Evolutionary conservation across 1,139 yeast genomes (phyloP).

Genomic region (Candida mesenterica): DNA sequence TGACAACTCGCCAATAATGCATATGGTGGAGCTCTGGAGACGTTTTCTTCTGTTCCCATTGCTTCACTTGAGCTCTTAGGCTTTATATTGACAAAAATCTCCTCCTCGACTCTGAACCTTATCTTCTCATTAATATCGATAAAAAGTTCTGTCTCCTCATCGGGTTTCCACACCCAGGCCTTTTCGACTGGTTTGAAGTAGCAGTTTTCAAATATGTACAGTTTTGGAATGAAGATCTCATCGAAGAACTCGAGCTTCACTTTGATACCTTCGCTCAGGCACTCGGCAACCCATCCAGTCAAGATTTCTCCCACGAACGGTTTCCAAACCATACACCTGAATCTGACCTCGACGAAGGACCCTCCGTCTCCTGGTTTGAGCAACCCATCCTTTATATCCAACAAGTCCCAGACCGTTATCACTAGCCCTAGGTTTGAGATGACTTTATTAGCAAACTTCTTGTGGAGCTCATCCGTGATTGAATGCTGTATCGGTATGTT

Average conservation of each 20-base stretch:
- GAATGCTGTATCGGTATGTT: conserved; percentile 68
- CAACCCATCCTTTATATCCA: conserved; percentile 80
- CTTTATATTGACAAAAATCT: conserved; percentile 75
- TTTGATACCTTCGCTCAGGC: conserved; percentile 83
- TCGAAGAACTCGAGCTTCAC: conserved; percentile 84
- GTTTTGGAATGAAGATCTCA: conserved; percentile 85
- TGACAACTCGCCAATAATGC: conserved; percentile 90
- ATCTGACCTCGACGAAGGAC: conserved; percentile 70
- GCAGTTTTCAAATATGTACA: conserved; percentile 77
- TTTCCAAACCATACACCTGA: conserved; percentile 79
- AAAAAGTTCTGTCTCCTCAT: conserved; percentile 69
- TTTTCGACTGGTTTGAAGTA: conserved; percentile 69
- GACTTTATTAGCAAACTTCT: conserved; percentile 81
- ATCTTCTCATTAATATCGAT: conserved; percentile 89
- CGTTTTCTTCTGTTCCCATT: conserved; percentile 20
- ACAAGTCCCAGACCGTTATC: conserved; percentile 78
- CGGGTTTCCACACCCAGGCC: conserved; percentile 93
- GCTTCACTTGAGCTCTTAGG: conserved; percentile 67
- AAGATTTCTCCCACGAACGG: conserved; percentile 95
- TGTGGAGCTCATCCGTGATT: conserved; percentile 75
- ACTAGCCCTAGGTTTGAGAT: conserved; percentile 83
- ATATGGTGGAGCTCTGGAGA: conserved; percentile 61
- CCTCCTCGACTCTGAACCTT: conserved; percentile 87
- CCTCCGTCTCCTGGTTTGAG: conserved; percentile 97
- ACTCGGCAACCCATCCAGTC: conserved; percentile 89